Evolutionary conservation across 768 basidiomycete genomes (phyloP).

Genomic region (Termitomyces sp.): DNA sequence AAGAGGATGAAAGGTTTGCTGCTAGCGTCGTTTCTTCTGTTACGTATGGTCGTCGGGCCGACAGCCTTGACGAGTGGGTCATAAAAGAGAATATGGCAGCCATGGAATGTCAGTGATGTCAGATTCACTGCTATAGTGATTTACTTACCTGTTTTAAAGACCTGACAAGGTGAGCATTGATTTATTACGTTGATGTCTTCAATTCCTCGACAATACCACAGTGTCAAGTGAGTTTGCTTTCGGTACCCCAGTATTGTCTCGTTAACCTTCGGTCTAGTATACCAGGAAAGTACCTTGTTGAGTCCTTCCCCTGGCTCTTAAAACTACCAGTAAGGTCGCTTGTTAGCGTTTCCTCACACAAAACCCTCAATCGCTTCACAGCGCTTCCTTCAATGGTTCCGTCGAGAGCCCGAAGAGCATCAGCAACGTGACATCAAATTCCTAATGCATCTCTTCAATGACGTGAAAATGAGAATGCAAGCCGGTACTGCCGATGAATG

Average conservation of each 20-base stretch:
- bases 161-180: constrained; percentile 3
- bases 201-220: background rate
- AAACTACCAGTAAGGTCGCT: constrained; percentile 37
- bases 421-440: constrained; percentile 38
- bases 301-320: constrained; percentile 46
- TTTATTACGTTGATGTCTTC: background rate
- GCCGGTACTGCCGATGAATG: constrained; percentile 39
- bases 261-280: constrained; percentile 29
- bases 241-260: background rate
- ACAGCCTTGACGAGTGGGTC: constrained; percentile 46
- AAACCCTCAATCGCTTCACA: constrained; percentile 9
- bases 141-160: background rate
- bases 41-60: constrained; percentile 40
- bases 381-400: constrained; percentile 43
- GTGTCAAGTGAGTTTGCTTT: constrained; percentile 3
- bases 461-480: constrained; percentile 41
- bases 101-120: constrained; percentile 37
- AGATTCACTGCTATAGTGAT: background rate
- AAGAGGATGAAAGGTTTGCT: constrained; percentile 31
- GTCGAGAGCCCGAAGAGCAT: constrained; percentile 37
- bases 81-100: constrained; percentile 45
- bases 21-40: constrained; percentile 45
- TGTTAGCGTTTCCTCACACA: background rate
- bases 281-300: constrained; percentile 49
- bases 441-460: constrained; percentile 38